phyloP scores from a whole-genome alignment of 2,329 filamentous ascomycete species.

The Paraphoma sp. region DNA sequence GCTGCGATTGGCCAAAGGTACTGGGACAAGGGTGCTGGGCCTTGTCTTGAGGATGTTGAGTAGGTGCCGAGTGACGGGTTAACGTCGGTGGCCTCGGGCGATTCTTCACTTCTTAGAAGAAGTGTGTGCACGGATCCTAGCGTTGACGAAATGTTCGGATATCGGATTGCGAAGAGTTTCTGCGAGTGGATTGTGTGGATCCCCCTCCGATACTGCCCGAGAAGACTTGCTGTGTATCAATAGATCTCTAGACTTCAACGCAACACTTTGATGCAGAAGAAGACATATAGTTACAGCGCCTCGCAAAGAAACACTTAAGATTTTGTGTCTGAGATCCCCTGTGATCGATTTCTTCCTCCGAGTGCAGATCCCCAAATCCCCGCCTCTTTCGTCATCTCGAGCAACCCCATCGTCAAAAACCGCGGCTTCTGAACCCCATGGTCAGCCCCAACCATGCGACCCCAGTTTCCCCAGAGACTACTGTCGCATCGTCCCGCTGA shows the following conservation, averaged over 20 bases:
- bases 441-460: slow-evolving; percentile 2
- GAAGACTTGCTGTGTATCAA: background rate
- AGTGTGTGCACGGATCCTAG: slow-evolving; percentile 6
- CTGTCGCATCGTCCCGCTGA: slow-evolving; percentile 27
- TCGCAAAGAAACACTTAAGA: background rate
- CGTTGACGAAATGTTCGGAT: slow-evolving; percentile 8
- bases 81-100: background rate
- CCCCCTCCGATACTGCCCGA: slow-evolving; percentile 16
- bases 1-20: background rate
- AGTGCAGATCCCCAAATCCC: background rate
- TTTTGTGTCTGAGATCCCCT: no score
- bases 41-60: background rate
- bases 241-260: background rate
- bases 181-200: slow-evolving; percentile 11
- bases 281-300: background rate
- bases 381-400: slow-evolving; percentile 9
- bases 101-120: slow-evolving; percentile 3
- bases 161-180: slow-evolving; percentile 17
- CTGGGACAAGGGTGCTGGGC: no score
- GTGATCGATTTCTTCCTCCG: no score
- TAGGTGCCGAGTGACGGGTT: background rate
- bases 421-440: slow-evolving; percentile 14
- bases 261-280: background rate
- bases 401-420: background rate
- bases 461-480: slow-evolving; percentile 27